Evolutionary conservation across 1,284 basidiomycete species (phyloP).

Genomic region (Coniferiporia sulphurascens): DNA sequence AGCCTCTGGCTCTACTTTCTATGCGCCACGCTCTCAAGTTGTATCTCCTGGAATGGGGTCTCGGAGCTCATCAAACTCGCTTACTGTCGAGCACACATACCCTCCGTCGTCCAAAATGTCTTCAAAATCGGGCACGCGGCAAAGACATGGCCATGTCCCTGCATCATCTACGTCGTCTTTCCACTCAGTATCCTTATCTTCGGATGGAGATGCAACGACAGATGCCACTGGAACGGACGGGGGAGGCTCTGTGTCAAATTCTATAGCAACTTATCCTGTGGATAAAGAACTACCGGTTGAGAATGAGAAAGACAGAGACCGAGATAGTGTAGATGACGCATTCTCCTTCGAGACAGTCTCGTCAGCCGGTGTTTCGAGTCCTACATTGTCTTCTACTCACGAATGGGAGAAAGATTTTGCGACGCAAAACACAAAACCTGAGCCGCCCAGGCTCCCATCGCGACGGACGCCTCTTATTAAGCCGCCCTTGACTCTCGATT

Average conservation of each 20-base stretch:
- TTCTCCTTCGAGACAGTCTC: conserved; percentile 58
- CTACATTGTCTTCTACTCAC: conserved; percentile 24
- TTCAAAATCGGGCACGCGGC: conserved; percentile 8
- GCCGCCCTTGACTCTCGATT: conserved; percentile 29
- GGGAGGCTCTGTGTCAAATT: conserved; percentile 5
- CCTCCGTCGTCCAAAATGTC: conserved; percentile 9
- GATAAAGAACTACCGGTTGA: conserved; percentile 33
- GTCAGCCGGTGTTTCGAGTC: conserved; percentile 16
- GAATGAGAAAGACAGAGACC: conserved; percentile 39
- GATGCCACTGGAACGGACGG: conserved; percentile 10
- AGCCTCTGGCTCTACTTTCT: conserved; percentile 39
- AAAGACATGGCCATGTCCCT: conserved; percentile 20
- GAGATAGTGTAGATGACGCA: conserved; percentile 58
- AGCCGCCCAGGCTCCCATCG: conserved; percentile 53
- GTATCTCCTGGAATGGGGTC: conserved; percentile 30
- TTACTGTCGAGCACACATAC: conserved; percentile 19
- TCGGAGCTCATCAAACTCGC: conserved; percentile 12
- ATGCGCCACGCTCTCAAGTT: conserved; percentile 40
- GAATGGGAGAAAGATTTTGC: conserved; percentile 31
- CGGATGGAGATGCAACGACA: conserved; percentile 18
- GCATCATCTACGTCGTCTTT: conserved; percentile 27
- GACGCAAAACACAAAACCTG: conserved; percentile 21
- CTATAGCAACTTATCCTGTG: conserved; percentile 44
- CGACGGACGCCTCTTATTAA: conserved; percentile 33
- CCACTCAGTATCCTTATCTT: conserved; percentile 26